Conservation (phyloP, 2,329 filamentous ascomycete genomes). For the Tolypocladium nubicola region DNA sequence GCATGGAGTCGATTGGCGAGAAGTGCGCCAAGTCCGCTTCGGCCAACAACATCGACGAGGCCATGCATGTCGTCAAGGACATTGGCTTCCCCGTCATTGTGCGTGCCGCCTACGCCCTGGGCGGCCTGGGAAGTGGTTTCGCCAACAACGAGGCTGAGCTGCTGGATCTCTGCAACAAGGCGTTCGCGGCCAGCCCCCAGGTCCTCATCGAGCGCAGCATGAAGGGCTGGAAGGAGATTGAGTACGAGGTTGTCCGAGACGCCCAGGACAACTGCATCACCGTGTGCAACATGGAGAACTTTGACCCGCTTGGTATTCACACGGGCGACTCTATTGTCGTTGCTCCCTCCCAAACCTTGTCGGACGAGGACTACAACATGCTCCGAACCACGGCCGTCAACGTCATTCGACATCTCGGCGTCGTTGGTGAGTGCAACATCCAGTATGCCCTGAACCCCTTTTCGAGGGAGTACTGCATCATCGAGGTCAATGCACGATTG, state of each 20-base stretch:
- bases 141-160: constrained; percentile 80
- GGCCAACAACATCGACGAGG: constrained; percentile 79
- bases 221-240: constrained; percentile 99
- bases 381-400: constrained; percentile 93
- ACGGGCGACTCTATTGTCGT: constrained; percentile 98
- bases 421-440: constrained; percentile 98
- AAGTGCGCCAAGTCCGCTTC: constrained; percentile 97
- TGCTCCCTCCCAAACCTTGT: constrained; percentile 90
- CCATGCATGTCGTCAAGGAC: constrained; percentile 73
- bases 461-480: constrained; percentile 95
- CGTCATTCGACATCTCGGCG: constrained; percentile 91
- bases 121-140: constrained; percentile 91
- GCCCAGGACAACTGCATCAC: constrained; percentile 97
- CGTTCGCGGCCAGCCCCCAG: constrained; percentile 89
- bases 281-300: constrained; percentile 99
- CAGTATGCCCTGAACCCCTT: constrained; percentile 96
- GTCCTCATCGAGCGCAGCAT: constrained; percentile 96
- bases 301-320: constrained; percentile 94
- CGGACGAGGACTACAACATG: constrained; percentile 99
- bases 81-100: constrained; percentile 98
- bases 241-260: constrained; percentile 97
- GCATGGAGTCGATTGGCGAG: constrained; percentile 97
- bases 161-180: constrained; percentile 82
- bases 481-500: constrained; percentile 94
- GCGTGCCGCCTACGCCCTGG: constrained; percentile 88